Evolutionary conservation across 352 stramenopile species (phyloP).

Genomic region (Globisporangium rhizosaccharum): DNA sequence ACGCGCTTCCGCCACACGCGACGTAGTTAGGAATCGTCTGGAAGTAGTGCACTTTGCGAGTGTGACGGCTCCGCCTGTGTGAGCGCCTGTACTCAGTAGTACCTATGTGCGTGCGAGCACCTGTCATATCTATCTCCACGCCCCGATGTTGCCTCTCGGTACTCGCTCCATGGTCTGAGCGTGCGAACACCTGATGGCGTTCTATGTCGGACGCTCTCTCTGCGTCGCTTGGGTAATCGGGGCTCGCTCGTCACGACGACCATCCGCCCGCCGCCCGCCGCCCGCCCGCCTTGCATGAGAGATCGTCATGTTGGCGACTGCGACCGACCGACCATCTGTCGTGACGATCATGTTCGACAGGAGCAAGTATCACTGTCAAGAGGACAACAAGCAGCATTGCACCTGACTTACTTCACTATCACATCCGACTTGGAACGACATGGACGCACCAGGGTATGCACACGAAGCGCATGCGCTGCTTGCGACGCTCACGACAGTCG

Average conservation of each 20-base stretch:
- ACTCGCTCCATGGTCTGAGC: background rate
- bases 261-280: no score
- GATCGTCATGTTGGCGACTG: background rate
- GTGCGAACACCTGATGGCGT: no score
- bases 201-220: no score
- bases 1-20: background rate
- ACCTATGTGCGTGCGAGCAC: background rate
- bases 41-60: background rate
- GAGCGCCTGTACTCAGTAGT: background rate
- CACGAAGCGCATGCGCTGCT: conserved; percentile 9
- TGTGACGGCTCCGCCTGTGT: background rate
- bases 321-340: background rate
- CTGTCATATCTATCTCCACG: background rate
- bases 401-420: no score
- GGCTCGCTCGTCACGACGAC: no score
- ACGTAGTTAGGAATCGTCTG: background rate
- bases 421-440: background rate
- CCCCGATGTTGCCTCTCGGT: background rate
- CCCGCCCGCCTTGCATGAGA: background rate
- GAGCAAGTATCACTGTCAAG: background rate
- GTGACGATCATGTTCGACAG: background rate
- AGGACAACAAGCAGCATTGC: background rate
- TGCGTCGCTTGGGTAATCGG: no score
- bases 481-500: conserved; percentile 6
- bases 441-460: background rate